Conservation (phyloP, 306 rosid genomes). For the Sophora flavescens region DNA sequence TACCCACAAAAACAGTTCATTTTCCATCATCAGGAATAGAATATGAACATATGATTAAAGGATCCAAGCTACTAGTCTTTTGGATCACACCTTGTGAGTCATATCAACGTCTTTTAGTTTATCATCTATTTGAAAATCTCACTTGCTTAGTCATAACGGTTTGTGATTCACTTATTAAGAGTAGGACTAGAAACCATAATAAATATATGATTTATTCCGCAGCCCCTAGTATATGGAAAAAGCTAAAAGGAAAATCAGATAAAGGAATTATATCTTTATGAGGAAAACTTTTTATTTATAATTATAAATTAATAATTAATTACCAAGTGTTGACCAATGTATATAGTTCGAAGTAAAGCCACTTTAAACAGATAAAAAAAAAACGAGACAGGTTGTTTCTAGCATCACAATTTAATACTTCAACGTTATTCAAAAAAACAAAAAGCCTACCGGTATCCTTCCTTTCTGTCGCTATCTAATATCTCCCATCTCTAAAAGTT, state of each 20-base stretch:
- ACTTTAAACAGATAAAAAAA: too few species aligned
- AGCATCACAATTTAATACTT: background rate
- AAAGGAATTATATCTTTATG: background rate
- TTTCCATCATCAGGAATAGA: too few species aligned
- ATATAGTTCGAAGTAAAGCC: background rate
- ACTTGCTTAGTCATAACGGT: too few species aligned
- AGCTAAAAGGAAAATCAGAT: too few species aligned
- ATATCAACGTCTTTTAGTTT: too few species aligned
- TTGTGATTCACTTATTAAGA: too few species aligned
- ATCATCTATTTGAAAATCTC: too few species aligned
- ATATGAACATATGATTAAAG: too few species aligned
- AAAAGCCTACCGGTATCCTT: background rate
- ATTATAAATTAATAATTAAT: background rate
- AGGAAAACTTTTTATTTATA: background rate
- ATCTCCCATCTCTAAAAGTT: slow-evolving; percentile 1
- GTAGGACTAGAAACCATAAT: background rate
- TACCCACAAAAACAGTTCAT: too few species aligned
- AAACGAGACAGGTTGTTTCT: background rate
- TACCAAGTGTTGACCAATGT: background rate
- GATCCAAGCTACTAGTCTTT: too few species aligned
- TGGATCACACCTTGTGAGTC: too few species aligned
- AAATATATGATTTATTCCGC: background rate
- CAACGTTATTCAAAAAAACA: background rate
- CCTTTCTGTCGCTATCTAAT: background rate
- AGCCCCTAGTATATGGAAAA: too few species aligned